Conservation (phyloP, 495 filamentous ascomycete genomes). For the Penicillium goetzii region DNA sequence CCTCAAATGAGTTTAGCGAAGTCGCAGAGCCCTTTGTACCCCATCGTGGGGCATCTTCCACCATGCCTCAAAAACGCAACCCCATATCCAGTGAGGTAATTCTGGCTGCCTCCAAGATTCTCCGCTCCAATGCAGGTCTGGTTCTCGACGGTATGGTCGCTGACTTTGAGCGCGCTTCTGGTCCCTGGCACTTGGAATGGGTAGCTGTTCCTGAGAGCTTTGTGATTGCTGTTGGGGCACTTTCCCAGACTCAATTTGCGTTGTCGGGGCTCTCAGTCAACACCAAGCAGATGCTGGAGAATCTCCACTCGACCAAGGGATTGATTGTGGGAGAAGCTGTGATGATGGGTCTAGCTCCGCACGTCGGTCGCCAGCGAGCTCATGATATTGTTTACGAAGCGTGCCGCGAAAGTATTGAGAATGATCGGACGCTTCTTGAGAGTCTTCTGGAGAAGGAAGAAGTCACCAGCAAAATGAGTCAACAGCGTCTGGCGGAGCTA, state of each 20-base stretch:
- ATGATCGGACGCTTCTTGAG: constrained; percentile 44
- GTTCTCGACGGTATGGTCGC: constrained; percentile 58
- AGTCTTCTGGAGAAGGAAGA: constrained; percentile 42
- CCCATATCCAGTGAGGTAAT: constrained; percentile 59
- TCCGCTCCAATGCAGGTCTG: constrained; percentile 52
- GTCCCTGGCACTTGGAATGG: constrained; percentile 60
- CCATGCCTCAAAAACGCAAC: constrained; percentile 61
- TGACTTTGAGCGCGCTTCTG: constrained; percentile 57
- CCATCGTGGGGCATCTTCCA: constrained; percentile 56
- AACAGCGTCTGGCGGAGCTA: constrained; percentile 40
- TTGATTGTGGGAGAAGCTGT: constrained; percentile 60
- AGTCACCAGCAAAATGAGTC: constrained; percentile 44
- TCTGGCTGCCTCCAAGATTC: constrained; percentile 53
- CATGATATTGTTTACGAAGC: constrained; percentile 60
- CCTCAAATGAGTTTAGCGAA: constrained; percentile 56
- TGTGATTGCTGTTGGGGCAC: constrained; percentile 52
- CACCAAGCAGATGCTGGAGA: constrained; percentile 47
- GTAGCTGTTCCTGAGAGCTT: constrained; percentile 56
- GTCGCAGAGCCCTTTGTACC: constrained; percentile 59
- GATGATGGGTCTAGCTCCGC: constrained; percentile 58
- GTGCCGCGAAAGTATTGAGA: constrained; percentile 54
- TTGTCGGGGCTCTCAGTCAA: constrained; percentile 53
- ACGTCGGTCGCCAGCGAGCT: constrained; percentile 51
- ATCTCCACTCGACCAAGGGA: constrained; percentile 51
- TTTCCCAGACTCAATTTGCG: constrained; percentile 53